Evolutionary conservation across 495 filamentous ascomycete species (phyloP).

Genomic region (Bathelium albidoporum): DNA sequence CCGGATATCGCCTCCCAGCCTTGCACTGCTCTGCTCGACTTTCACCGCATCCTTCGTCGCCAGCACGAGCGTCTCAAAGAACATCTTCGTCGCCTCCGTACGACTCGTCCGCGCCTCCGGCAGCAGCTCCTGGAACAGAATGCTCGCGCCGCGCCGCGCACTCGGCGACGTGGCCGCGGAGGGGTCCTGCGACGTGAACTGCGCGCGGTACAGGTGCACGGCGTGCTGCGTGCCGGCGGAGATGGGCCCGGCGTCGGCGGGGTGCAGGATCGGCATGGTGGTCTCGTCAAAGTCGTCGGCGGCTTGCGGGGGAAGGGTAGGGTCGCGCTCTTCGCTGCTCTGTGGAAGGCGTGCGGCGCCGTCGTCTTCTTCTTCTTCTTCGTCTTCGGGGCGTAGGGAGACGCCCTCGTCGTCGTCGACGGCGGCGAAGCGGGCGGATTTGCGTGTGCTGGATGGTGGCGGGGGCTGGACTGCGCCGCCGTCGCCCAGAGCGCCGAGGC

Average conservation of each 20-base stretch:
- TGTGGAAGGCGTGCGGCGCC: conserved; percentile 5
- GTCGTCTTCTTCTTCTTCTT: conserved; percentile 7
- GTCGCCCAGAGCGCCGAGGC: conserved; percentile 6
- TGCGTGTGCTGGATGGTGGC: conserved; percentile 39
- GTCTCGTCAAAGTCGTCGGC: conserved; percentile 61
- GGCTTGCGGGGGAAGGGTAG: conserved; percentile 13
- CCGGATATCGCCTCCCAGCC: conserved; percentile 64
- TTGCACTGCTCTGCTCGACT: conserved; percentile 73
- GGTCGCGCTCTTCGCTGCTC: conserved; percentile 23
- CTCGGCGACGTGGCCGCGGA: conserved; percentile 49
- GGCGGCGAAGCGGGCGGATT: conserved; percentile 77
- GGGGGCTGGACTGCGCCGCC: conserved; percentile 15
- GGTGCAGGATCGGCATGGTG: conserved; percentile 58
- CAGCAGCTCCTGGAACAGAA: conserved; percentile 85
- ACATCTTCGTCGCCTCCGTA: conserved; percentile 96
- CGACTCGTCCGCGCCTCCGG: conserved; percentile 68
- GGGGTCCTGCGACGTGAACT: conserved; percentile 60
- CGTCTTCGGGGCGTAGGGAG: conserved; percentile 12
- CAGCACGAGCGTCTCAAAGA: conserved; percentile 90
- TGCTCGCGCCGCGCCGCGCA: conserved; percentile 27
- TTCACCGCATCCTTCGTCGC: conserved; percentile 97
- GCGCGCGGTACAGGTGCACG: conserved; percentile 84
- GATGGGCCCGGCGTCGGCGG: conserved; percentile 69
- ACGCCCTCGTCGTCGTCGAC: conserved; percentile 53
- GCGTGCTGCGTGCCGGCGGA: conserved; percentile 88